These are phyloP conservation scores for Penicillium sp. DNA, from an alignment of 2,329 filamentous ascomycete genomes.

Conservation along the genomic window DNA sequence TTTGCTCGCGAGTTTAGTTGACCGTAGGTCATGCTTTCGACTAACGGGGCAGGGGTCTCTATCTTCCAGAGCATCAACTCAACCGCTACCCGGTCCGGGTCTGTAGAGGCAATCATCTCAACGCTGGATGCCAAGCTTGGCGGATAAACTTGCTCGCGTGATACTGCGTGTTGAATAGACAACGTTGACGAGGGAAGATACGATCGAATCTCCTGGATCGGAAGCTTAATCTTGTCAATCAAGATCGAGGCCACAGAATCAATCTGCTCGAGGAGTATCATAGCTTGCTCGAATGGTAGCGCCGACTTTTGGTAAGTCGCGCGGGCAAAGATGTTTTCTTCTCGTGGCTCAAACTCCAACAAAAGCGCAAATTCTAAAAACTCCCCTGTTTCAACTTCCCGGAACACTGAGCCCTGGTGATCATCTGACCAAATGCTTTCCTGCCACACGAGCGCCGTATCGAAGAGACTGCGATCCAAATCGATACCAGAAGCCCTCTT, in stretches of 20 bases:
- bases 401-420: slow-evolving; percentile 45
- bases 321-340: slow-evolving; percentile 49
- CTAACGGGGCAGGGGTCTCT: slow-evolving; percentile 28
- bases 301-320: slow-evolving; percentile 56
- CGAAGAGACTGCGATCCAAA: slow-evolving; percentile 62
- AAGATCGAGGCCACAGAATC: slow-evolving; percentile 52
- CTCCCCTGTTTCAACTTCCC: slow-evolving; percentile 63
- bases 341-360: slow-evolving; percentile 70
- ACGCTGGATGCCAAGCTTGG: slow-evolving; percentile 56
- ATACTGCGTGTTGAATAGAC: slow-evolving; percentile 52
- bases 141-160: slow-evolving; percentile 35
- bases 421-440: slow-evolving; percentile 58
- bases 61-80: slow-evolving; percentile 58
- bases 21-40: slow-evolving; percentile 59
- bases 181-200: slow-evolving; percentile 36
- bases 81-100: slow-evolving; percentile 61
- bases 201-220: slow-evolving; percentile 33
- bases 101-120: slow-evolving; percentile 50
- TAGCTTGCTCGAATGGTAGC: slow-evolving; percentile 58
- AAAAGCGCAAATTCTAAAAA: slow-evolving; percentile 73
- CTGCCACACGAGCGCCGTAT: slow-evolving; percentile 81
- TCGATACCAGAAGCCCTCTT: slow-evolving; percentile 59
- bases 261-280: slow-evolving; percentile 62
- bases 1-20: slow-evolving; percentile 67
- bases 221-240: slow-evolving; percentile 36